A percentile compares a stretch with the other conserved stretches of the same genome.
These are phyloP conservation scores for Trametes polyzona DNA, from an alignment of 1,284 basidiomycete species.

Conservation along the genomic window DNA sequence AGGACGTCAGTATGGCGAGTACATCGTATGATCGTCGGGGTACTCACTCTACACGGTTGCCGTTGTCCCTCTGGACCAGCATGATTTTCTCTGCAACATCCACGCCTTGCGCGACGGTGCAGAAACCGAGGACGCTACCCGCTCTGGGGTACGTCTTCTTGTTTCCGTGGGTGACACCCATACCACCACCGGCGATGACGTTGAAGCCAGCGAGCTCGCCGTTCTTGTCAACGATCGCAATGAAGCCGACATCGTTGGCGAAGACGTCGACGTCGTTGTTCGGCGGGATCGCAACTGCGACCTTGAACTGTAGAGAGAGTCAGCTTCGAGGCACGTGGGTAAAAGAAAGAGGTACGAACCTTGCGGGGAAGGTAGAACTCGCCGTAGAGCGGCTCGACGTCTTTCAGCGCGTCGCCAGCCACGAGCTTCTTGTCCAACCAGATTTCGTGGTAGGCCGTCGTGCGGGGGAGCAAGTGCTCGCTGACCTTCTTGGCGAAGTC, in stretches of 20 bases:
- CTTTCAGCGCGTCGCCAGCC: constrained; percentile 88
- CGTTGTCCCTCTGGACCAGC: constrained; percentile 94
- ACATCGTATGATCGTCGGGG: neutral
- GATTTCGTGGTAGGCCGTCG: constrained; percentile 97
- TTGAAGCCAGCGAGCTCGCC: constrained; percentile 88
- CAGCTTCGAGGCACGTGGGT: neutral
- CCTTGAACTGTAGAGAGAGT: constrained; percentile 79
- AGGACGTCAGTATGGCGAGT: constrained; percentile 11
- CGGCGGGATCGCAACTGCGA: constrained; percentile 95
- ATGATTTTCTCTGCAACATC: constrained; percentile 92
- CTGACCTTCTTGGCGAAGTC: constrained; percentile 88
- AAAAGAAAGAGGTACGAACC: constrained; percentile 43
- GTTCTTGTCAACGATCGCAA: constrained; percentile 81
- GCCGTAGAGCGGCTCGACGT: constrained; percentile 96
- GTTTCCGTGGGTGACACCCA: constrained; percentile 99
- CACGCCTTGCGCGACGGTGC: constrained; percentile 85
- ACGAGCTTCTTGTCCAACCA: constrained; percentile 98
- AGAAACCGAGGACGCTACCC: constrained; percentile 91
- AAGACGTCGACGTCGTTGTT: constrained; percentile 97
- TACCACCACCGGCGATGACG: constrained; percentile 91
- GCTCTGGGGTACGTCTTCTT: constrained; percentile 98
- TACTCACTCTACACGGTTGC: constrained; percentile 88
- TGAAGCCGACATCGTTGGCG: constrained; percentile 95
- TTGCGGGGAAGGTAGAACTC: constrained; percentile 97
- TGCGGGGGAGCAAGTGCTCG: constrained; percentile 87